These are phyloP conservation scores for Boletellus ananas DNA, from an alignment of 768 basidiomycete genomes.

Conservation along the genomic window DNA sequence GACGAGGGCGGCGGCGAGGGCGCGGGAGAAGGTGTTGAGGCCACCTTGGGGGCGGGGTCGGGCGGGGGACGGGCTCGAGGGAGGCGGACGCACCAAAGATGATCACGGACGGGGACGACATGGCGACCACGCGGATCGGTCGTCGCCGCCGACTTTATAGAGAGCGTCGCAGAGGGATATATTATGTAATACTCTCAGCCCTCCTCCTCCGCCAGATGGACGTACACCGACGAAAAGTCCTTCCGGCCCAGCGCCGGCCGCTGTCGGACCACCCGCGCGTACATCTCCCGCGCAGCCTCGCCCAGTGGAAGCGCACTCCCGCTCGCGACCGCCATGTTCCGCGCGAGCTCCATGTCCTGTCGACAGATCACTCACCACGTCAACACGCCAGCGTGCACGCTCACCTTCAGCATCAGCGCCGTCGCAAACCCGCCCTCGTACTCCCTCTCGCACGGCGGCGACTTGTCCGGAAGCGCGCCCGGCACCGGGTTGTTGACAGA, in stretches of 20 bases:
- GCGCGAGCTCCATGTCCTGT: conserved; percentile 84
- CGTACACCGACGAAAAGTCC: conserved; percentile 83
- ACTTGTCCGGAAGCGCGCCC: conserved; percentile 61
- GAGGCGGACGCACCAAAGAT: conserved; percentile 60
- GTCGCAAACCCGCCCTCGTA: conserved; percentile 88
- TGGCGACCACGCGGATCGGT: conserved; percentile 17
- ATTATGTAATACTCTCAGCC: conserved; percentile 26
- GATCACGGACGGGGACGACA: conserved; percentile 52
- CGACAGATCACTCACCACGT: conserved; percentile 4
- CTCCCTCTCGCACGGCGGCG: conserved; percentile 77
- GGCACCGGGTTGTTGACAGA: conserved; percentile 88
- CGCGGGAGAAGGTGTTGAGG: conserved; percentile 73
- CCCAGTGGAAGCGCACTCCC: conserved; percentile 62
- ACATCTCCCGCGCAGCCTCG: conserved; percentile 58
- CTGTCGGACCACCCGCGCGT: conserved; percentile 48
- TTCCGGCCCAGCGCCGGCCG: conserved; percentile 59
- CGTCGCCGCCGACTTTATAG: conserved; percentile 22
- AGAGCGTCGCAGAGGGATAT: conserved; percentile 9
- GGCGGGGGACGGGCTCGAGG: conserved; percentile 3
- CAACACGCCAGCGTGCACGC: background rate
- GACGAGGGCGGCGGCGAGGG: conserved; percentile 62
- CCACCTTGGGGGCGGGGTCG: conserved; percentile 50
- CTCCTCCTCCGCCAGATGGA: conserved; percentile 39
- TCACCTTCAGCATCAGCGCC: conserved; percentile 77
- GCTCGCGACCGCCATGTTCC: conserved; percentile 50